Evolutionary conservation across 2,329 filamentous ascomycete species (phyloP).

Genomic region (Colletotrichum sp.): DNA sequence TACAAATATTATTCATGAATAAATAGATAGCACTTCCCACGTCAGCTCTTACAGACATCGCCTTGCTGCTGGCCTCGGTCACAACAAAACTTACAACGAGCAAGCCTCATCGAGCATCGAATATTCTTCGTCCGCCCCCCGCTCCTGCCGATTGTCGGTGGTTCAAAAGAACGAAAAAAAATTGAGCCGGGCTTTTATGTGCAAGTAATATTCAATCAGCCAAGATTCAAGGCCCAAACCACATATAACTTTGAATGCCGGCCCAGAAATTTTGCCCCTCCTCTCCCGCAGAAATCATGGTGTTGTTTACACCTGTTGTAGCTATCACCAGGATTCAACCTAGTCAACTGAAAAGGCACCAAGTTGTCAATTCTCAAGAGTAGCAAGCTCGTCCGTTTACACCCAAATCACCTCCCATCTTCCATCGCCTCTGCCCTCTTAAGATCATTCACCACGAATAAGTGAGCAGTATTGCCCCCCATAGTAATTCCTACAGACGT

Average conservation of each 20-base stretch:
- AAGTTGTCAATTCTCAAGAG: rapidly evolving
- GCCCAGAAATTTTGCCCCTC: neutral
- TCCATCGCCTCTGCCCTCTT: neutral
- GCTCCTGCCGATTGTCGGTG: neutral
- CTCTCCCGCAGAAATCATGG: neutral
- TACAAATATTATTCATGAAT: neutral
- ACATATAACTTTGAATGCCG: neutral
- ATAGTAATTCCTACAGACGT: rapidly evolving
- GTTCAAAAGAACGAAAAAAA: neutral
- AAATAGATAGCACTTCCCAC: neutral
- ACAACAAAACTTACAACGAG: neutral
- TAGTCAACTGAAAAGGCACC: rapidly evolving
- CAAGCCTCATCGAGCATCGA: neutral
- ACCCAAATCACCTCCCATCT: rapidly evolving
- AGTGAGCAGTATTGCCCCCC: rapidly evolving
- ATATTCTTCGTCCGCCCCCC: no score
- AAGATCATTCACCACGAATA: rapidly evolving
- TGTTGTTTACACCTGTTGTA: neutral
- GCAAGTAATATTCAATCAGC: neutral
- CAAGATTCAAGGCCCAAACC: rapidly evolving
- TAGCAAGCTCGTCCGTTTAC: neutral
- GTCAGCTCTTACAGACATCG: neutral
- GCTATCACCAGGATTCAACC: neutral
- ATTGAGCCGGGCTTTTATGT: neutral
- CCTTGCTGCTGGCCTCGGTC: neutral